Evolutionary conservation across 2,329 filamentous ascomycete species (phyloP), one percentile per base, ranked within the genome.

Genomic region (Hortaea sp.): DNA sequence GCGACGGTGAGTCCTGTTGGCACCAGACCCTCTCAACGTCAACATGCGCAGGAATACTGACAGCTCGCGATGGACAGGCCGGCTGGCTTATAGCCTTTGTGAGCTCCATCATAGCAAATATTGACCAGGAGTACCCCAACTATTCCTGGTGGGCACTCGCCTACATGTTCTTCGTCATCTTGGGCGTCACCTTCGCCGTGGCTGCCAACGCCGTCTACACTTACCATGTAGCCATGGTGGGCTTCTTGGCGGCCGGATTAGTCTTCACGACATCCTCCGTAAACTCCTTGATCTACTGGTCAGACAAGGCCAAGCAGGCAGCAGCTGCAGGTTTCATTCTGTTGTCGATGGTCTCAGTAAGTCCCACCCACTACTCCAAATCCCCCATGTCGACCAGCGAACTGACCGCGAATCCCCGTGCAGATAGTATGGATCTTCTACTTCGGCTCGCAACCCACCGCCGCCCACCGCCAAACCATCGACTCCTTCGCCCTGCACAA

Each of bases 401-500:
- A 35, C 32, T 35, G 32, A 35, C 13, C 5, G 20, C 20, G 20
- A 20, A 20, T 20, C 20, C 20, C 20, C 11, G 13, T 6, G 31
- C 57, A 95, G 89, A 86, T 95, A 58, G 79, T 97, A 49, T 98
- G 92, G 92, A 95, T 95, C 57, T 94, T 97, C 69, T 97, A 97
- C 74, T 98, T 95, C 61, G 92, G 92, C 59, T 95, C 90, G 2
- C 84, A 88, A 12, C 88, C 90, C 1, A 85, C 87, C 38, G 86
- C 89, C 11, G 79, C 83, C 45, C 86, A 89, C 53, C 85, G 90
- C 58, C 83, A 87, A 47, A 95, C 94, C 65, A 85, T 97, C 57
- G 92, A 98, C 69, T 95, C 90, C 0, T 95, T 95, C 62, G 88
- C 92, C 42, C 76, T 95, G 20, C 81, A 92, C 71, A 97, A 97